Conservation (phyloP, 164 flowering plant species). For the Magnolia sinica region DNA sequence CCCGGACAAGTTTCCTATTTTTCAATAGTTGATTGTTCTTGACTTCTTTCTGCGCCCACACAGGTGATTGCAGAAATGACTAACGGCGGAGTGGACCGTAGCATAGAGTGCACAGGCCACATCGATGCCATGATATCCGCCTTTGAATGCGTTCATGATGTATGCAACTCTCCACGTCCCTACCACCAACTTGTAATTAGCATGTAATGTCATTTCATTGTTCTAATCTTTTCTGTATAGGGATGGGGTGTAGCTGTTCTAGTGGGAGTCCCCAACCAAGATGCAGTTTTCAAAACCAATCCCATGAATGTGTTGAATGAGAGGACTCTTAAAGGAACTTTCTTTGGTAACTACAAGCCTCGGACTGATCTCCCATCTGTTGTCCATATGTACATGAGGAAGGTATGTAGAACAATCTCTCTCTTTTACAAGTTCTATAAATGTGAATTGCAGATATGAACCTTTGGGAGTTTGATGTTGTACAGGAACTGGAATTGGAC, state of each 20-base stretch:
- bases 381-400: constrained; percentile 41
- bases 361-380: constrained; percentile 39
- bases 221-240: background rate
- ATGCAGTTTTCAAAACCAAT: background rate
- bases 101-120: constrained; percentile 45
- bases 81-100: constrained; percentile 20
- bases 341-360: constrained; percentile 61
- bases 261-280: background rate
- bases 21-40: background rate
- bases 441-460: background rate
- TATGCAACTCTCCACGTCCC: background rate
- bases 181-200: background rate
- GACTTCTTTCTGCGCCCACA: background rate
- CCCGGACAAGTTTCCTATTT: background rate
- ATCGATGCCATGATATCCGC: constrained; percentile 29
- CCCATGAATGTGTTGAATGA: constrained; percentile 24
- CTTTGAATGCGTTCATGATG: constrained; percentile 60
- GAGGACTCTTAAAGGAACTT: constrained; percentile 50
- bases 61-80: background rate
- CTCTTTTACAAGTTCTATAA: constrained; percentile 15
- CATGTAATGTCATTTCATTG: background rate
- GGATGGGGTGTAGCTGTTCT: background rate
- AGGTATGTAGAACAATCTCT: background rate
- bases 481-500: constrained; percentile 20
- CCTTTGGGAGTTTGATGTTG: background rate